Conservation (phyloP, 176 grass and related monocot genomes). For the Eragrostis curvula region DNA sequence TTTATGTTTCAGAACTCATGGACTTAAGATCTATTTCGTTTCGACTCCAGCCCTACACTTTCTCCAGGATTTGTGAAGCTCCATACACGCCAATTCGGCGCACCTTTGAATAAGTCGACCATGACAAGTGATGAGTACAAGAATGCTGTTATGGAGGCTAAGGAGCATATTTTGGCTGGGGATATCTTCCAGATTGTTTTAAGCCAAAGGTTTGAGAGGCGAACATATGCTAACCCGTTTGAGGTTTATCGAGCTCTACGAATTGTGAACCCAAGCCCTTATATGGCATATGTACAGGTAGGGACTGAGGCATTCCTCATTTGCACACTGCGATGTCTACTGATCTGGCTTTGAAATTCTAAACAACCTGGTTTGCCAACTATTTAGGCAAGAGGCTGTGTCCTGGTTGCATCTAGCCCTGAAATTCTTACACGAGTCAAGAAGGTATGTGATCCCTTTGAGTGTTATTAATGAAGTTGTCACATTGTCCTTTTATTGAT, state of each 20-base stretch:
- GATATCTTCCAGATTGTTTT: slow-evolving; percentile 92
- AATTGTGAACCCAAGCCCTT: slow-evolving; percentile 87
- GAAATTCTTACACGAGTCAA: slow-evolving; percentile 90
- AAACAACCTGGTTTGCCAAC: slow-evolving; percentile 7
- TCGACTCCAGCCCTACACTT: slow-evolving; percentile 62
- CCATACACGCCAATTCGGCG: slow-evolving; percentile 66
- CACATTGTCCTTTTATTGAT: slow-evolving; percentile 28
- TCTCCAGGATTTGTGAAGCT: slow-evolving; percentile 81
- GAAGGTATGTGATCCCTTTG: slow-evolving; percentile 51
- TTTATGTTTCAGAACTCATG: slow-evolving; percentile 23
- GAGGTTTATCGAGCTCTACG: slow-evolving; percentile 81
- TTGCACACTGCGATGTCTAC: background rate
- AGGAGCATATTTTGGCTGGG: slow-evolving; percentile 84
- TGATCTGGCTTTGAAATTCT: background rate
- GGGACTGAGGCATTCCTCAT: background rate
- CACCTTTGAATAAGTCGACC: slow-evolving; percentile 67
- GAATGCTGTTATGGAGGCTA: slow-evolving; percentile 76
- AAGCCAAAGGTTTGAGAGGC: slow-evolving; percentile 84
- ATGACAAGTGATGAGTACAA: slow-evolving; percentile 95
- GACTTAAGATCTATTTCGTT: slow-evolving; percentile 31
- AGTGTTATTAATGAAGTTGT: slow-evolving; percentile 13
- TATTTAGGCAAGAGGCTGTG: slow-evolving; percentile 83
- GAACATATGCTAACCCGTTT: slow-evolving; percentile 81
- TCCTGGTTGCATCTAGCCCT: slow-evolving; percentile 82
- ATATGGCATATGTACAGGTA: slow-evolving; percentile 88